Evolutionary conservation across 768 basidiomycete species (phyloP), one percentile per base, ranked within the genome.

Genomic region (Pleurotus salmoneostramineus): DNA sequence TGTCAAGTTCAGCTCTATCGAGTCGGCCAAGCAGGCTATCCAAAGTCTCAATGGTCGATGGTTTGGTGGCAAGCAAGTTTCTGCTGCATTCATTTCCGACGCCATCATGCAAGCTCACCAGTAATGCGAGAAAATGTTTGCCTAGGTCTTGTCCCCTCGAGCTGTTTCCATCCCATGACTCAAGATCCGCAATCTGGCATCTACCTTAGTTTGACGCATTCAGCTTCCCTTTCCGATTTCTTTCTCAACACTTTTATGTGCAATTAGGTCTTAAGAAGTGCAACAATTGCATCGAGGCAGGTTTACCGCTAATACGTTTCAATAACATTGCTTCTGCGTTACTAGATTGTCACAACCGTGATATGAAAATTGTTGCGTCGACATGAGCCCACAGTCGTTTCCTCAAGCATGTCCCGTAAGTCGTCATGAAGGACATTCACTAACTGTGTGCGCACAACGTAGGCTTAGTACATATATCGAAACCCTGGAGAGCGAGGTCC

Each of bases 21-120:
- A 93, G 2, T 77, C 83, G 8, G 93, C 97, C 34, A 88, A 87
- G 68, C 83, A 87, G 58, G 92, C 95, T 40, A 76, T 97, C 47
- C 85, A 91, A 71, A 92, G 93, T 65, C 83, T 99, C 56, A 95
- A 97, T 64, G 93, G 95, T 54, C 90, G 97, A 60, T 98, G 93
- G 91, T 99, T 99, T 68, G 94, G 93, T 60, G 95, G 95, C 60
- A 88, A 88, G 72, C 88, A 91, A 73, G 84, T 97, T 58, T 83
- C 88, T 47, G 95, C 93, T 62, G 70, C 82, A 57, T 95, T 92
- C 76, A 95, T 96, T 66, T 90, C 93, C 57, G 94, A 96, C 68
- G 91, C 92, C 54, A 89, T 97, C 65, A 91, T 94, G 90, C 89
- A 89, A 75, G 92, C 92, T 61, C 92, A 94, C 68, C 87, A 88